Evolutionary conservation across 192 early-diverging fungal species (phyloP), one percentile per base, ranked within the genome.

Genomic region (Spinellus fusiger): DNA sequence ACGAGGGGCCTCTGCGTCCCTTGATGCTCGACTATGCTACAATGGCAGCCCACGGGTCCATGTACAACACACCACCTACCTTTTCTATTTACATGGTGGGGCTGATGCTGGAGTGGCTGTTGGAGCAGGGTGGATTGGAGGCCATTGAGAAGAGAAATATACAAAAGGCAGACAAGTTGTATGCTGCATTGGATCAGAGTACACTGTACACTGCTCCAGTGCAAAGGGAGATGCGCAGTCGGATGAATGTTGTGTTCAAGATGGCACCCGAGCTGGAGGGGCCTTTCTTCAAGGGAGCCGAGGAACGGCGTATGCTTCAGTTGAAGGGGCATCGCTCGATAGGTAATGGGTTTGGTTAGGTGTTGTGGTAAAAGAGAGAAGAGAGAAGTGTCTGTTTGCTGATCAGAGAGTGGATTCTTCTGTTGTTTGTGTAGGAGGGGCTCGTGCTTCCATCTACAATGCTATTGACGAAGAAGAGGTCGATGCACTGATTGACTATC

Each of bases 11-110:
- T 15, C 67, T 79, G 0, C 53, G 83, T 20, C 89, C 96, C 1
- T 66, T 86, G 26, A 92, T 96, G 80, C 70, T 99, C 34, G 91
- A 96, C 74, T 98, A 87, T 81, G 81, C 85, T 77, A 86, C 86
- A 62, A 86, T 84, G 76, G 84, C 77, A 53, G 80, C 88, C 40
- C 85, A 91, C 59, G 79, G 85, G 54, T 95, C 93, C 4, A 78
- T 99, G 70, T 95, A 95, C 80, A 95, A 99, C 66, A 99, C 96
- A 28, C 96, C 96, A 40, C 95, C 96, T 13, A 94, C 90, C 38
- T 98, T 90, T 75, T 69, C 91, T 3, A 93, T 99, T 63, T 99
- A 98, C 74, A 85, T 99, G 46, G 84, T 90, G 7, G 87, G 87
- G 23, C 78, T 98, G 8, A 90, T 96, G 16, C 91, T 95, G 77